A percentile compares a stretch with the other conserved stretches of the same genome.
These are phyloP conservation scores for Paulownia fortunei DNA, from an alignment of 257 asterid species.

Conservation along the genomic window DNA sequence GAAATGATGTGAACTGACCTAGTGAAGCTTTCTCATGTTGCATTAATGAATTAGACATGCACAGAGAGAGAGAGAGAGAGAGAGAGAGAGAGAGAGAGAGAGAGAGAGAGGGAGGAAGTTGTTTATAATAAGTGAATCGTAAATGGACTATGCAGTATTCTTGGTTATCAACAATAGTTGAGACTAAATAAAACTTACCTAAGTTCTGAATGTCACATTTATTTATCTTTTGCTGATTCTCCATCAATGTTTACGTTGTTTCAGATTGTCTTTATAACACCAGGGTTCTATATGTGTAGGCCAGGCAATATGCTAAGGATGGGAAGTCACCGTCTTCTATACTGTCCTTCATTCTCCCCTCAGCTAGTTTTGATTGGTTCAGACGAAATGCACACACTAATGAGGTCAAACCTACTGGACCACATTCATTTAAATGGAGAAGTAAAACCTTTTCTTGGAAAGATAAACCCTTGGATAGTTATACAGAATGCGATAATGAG, in stretches of 20 bases:
- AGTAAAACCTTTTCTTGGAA: constrained; percentile 66
- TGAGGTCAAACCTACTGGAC: constrained; percentile 50
- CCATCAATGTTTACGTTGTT: neutral
- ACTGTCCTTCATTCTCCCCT: constrained; percentile 64
- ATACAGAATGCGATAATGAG: constrained; percentile 39
- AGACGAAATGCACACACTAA: constrained; percentile 36
- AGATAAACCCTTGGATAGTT: constrained; percentile 71
- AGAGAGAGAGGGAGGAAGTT: too few species aligned
- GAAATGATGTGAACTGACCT: too few species aligned
- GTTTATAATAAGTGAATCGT: neutral
- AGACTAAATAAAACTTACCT: neutral
- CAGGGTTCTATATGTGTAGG: constrained; percentile 59
- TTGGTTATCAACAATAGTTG: neutral
- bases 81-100: too few species aligned
- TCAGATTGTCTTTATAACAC: constrained; percentile 39
- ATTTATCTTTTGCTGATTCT: constrained; percentile 2
- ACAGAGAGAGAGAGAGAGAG: neutral
- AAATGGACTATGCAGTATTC: neutral
- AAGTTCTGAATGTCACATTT: neutral
- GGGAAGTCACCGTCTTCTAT: constrained; percentile 65
- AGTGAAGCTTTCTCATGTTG: neutral
- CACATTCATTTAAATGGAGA: constrained; percentile 73
- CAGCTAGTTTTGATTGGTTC: constrained; percentile 62
- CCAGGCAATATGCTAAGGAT: constrained; percentile 55
- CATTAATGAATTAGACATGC: neutral